phyloP scores from a whole-genome alignment of 108 stramenopile genomes.

The Pelagomonas calceolata region DNA sequence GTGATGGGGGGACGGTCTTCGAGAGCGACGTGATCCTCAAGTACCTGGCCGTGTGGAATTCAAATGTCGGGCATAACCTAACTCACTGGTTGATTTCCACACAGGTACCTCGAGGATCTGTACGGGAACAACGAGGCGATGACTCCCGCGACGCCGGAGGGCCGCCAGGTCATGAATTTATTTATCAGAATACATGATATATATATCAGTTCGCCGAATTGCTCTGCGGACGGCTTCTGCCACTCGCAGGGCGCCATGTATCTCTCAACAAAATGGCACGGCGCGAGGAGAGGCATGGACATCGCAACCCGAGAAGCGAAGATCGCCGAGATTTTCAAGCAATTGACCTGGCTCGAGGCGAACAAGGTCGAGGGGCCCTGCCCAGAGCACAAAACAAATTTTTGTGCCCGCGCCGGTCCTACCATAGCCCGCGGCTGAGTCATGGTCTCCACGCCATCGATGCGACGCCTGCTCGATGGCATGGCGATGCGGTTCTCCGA shows the following conservation, averaged over 20 bases:
- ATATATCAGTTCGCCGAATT: constrained; percentile 43
- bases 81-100: too few species aligned
- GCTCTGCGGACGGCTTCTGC: constrained; percentile 35
- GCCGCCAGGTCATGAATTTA: constrained; percentile 26
- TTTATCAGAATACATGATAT: constrained; percentile 37
- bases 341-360: constrained; percentile 32
- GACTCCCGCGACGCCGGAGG: constrained; percentile 26
- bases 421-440: too few species aligned
- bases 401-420: too few species aligned
- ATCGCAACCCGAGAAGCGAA: constrained; percentile 27
- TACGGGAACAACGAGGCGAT: constrained; percentile 5
- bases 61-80: too few species aligned
- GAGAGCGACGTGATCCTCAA: constrained; percentile 50
- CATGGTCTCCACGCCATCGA: too few species aligned
- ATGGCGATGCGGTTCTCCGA: too few species aligned
- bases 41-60: constrained; percentile 40
- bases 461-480: too few species aligned
- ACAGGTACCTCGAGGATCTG: constrained; percentile 20
- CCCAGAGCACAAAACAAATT: too few species aligned
- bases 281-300: constrained; percentile 33
- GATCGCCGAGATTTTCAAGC: constrained; percentile 34
- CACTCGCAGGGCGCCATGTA: constrained; percentile 51
- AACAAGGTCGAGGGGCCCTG: too few species aligned
- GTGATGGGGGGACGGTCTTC: constrained; percentile 23
- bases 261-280: constrained; percentile 25